phyloP scores from a whole-genome alignment of 768 basidiomycete genomes.

The Boletus subcaerulescens region DNA sequence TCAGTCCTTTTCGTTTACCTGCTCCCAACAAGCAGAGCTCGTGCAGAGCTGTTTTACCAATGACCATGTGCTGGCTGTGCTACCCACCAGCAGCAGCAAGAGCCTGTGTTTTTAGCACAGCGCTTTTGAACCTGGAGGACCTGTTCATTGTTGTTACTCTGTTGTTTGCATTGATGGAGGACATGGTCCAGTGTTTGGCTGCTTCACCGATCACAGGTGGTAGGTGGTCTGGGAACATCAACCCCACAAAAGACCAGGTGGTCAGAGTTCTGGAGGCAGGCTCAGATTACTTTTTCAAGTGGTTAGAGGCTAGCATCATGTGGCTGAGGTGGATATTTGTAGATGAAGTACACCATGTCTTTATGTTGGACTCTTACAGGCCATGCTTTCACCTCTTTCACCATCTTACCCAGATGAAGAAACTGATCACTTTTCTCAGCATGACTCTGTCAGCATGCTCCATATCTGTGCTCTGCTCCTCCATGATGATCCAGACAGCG shows the following conservation, averaged over 20 bases:
- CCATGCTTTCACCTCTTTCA: slow-evolving; percentile 13
- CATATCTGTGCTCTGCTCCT: not conserved
- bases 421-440: slow-evolving; percentile 9
- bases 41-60: too few relatives aligned
- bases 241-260: not conserved
- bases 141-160: slow-evolving; percentile 4
- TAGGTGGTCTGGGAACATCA: not conserved
- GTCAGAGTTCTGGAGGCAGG: slow-evolving; percentile 6
- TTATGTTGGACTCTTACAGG: not conserved
- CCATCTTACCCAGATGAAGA: not conserved
- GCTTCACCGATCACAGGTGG: not conserved
- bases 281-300: not conserved
- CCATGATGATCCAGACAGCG: not conserved
- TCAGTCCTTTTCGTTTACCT: too few relatives aligned
- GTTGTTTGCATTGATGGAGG: slow-evolving; percentile 6
- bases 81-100: slow-evolving; percentile 10
- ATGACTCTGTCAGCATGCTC: slow-evolving; percentile 2
- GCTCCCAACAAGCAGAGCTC: too few relatives aligned
- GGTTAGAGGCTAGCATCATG: not conserved
- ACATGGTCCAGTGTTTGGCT: not conserved
- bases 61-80: too few relatives aligned
- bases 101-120: slow-evolving; percentile 8
- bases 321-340: not conserved
- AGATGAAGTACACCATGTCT: slow-evolving; percentile 8
- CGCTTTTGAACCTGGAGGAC: not conserved